Base-by-base conservation (phyloP, 331 rosid genomes). In the Pyrus hybrid region DNA sequence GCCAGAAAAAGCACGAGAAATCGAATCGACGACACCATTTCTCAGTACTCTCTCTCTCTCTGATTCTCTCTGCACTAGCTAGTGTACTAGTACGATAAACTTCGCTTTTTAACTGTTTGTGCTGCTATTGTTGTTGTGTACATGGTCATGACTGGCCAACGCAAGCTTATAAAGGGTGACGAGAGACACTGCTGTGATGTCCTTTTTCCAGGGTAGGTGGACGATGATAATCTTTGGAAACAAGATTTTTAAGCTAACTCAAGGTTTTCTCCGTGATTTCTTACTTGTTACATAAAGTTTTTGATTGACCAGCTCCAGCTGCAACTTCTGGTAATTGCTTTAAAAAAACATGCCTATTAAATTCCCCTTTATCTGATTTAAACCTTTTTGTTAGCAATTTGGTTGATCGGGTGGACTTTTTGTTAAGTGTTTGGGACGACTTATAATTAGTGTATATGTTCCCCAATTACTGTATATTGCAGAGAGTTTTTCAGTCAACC, bases 131-230 rank as follows among this genome's bases (percentile, higher is more conserved):
- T 53, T 74, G 63, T 4, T 85, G 83, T 57, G 67, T 83, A 79
- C 88, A 80, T 9, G 54, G 72, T 23, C n/a, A 75, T 71, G 90
- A 87, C 87, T 57, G 13, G 70, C 80, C 79, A 88, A 82, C 85
- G 68, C 84, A 76, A 29, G 58, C 87, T 92, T 90, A 86, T 87
- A 94, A 83, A 88, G 83, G 47, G 63, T 37, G 58, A 70, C 70
- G 51, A 65, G 17, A 78, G 75, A 72, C 76, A 65, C 78, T 62
- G 96, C 81, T 88, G 87, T 83, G 51, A 84, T 77, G 99, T 93
- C 97, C 82, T 90, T 91, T 83, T 86, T 81, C 30, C 74, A 72
- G 60, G 74, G 84, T 92, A 84, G 99, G 99, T 94, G 89, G 86
- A 72, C 53, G 72, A 80, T 37, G 54, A 71, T 67, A 85, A 73